Evolutionary conservation across 2,329 filamentous ascomycete genomes (phyloP).

Genomic region (Pseudocercospora musae): DNA sequence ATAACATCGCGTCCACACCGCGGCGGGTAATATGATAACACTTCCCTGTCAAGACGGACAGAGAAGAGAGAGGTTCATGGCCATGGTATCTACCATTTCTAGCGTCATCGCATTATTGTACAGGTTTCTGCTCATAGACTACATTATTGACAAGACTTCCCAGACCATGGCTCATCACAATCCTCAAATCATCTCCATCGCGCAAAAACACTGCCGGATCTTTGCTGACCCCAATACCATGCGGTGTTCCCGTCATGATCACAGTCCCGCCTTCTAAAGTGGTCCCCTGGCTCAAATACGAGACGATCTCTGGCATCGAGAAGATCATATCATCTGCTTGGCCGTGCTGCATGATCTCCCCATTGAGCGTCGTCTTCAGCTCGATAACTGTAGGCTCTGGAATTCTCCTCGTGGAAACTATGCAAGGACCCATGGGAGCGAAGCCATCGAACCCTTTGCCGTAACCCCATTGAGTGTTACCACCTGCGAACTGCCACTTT

Average conservation of each 20-base stretch:
- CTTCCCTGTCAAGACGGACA: too few species aligned
- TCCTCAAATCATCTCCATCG: conserved; percentile 19
- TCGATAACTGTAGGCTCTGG: background rate
- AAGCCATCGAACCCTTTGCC: conserved; percentile 13
- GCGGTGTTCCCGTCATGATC: conserved; percentile 10
- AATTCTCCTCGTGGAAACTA: conserved; percentile 1
- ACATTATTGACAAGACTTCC: conserved; percentile 15
- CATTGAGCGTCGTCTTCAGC: conserved; percentile 7
- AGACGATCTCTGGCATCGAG: conserved; percentile 5
- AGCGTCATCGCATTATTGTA: background rate
- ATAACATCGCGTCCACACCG: too few species aligned
- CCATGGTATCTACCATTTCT: too few species aligned
- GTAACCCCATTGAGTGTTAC: conserved; percentile 9
- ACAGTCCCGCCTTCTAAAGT: conserved; percentile 8
- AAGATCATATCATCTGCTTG: conserved; percentile 7
- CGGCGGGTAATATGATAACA: too few species aligned
- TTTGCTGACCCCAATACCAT: conserved; percentile 30
- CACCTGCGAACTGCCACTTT: conserved; percentile 12
- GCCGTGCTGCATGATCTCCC: background rate
- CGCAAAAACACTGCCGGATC: conserved; percentile 32
- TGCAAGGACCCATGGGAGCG: conserved; percentile 6
- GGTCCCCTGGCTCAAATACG: conserved; percentile 6
- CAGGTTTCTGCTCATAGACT: conserved; percentile 6
- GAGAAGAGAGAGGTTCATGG: too few species aligned
- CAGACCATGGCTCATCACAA: conserved; percentile 13